phyloP scores from a whole-genome alignment of 352 stramenopile species.

The Globisporangium middletonii region DNA sequence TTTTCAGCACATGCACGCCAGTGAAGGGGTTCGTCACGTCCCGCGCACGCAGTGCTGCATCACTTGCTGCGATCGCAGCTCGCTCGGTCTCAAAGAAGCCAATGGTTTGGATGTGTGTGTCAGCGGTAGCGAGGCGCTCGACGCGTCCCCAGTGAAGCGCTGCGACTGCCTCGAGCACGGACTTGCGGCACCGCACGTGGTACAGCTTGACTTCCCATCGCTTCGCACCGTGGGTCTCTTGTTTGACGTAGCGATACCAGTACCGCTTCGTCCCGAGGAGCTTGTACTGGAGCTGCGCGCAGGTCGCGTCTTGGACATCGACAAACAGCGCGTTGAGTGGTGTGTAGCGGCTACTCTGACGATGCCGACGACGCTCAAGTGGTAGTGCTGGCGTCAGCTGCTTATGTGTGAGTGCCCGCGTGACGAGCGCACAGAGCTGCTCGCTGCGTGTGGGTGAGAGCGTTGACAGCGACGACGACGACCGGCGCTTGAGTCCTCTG shows the following conservation, averaged over 20 bases:
- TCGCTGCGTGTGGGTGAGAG: constrained; percentile 5
- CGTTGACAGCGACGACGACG: constrained; percentile 4
- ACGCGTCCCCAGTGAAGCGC: constrained; percentile 30
- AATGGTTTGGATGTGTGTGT: constrained; percentile 41
- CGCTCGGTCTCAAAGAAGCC: constrained; percentile 62
- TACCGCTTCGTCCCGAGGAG: constrained; percentile 58
- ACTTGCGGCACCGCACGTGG: constrained; percentile 41
- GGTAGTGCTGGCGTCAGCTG: neutral
- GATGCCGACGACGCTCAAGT: neutral
- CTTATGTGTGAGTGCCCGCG: neutral
- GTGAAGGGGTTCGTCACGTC: constrained; percentile 42
- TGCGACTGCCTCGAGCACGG: constrained; percentile 16
- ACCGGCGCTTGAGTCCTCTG: constrained; percentile 5
- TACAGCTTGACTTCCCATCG: constrained; percentile 59
- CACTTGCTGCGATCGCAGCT: constrained; percentile 27
- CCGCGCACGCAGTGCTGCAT: constrained; percentile 27
- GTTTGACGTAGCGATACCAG: constrained; percentile 63
- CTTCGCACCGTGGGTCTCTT: constrained; percentile 46
- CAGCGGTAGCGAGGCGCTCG: constrained; percentile 25
- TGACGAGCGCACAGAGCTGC: constrained; percentile 3
- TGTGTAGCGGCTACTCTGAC: neutral
- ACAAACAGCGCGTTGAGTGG: neutral
- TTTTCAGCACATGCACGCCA: constrained; percentile 13
- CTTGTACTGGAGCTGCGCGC: constrained; percentile 48
- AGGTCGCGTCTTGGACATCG: constrained; percentile 32